Base-by-base conservation (phyloP, 306 rosid species). In the Alnus glutinosa region DNA sequence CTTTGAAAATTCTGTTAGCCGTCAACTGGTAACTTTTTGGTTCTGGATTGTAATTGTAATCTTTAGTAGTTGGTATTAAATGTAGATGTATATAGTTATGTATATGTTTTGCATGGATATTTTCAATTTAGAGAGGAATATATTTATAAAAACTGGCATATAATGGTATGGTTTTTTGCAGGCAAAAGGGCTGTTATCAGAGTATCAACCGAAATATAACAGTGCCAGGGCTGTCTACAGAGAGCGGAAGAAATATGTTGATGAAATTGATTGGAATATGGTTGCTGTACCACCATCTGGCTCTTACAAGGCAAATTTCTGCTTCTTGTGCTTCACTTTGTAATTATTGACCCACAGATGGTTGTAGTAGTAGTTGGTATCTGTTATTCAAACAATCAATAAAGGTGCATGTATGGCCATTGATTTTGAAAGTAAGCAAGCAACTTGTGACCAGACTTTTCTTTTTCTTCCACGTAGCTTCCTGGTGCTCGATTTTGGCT, bases 231-330 rank as follows among this genome's bases (percentile, higher is more conserved):
- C 98, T n/a, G 97, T 94, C 75, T 94, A 94, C 66, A 84, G 98
- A 78, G 98, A 94, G 90, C 79, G 92, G 80, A 94, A 94, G 88
- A 94, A 94, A 86, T 91, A 87, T 73, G 80, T 92, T 39, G 98
- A 94, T 50, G 97, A 89, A 85, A 90, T 92, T 73, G 98, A 94
- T 81, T 87, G 90, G 91, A 94, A 92, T 78, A 86, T 91, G 91
- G 97, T 94, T 81, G 97, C 98, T 58, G 90, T 94, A 75, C 98
- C 98, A 75, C 95, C 98, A 77, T 89, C 91, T 77, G 96, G 98
- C 82, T 91, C 97, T 48, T 70, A 75, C 78, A 94, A 94, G 97
- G 98, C 67, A 89, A 87, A 36, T 69, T 79, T 88, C 78, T 63
- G 70, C 79, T 49, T 59, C 63, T 83, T 70, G 52, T 75, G 32